A percentile compares a stretch with the other conserved stretches of the same genome.
Evolutionary conservation across 345 rosid species (phyloP).

Genomic region (Salix koriyanagi): DNA sequence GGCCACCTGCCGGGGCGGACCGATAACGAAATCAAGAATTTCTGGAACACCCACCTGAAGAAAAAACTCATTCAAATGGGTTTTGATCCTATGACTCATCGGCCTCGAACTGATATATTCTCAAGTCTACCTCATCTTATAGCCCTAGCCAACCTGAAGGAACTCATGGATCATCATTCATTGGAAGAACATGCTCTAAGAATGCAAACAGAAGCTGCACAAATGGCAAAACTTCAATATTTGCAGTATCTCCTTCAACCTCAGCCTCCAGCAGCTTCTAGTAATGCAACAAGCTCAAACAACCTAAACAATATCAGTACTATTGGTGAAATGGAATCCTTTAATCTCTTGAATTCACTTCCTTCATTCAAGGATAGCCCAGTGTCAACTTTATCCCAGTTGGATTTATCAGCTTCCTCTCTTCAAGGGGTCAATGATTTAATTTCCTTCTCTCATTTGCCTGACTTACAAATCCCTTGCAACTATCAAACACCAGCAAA

Average conservation of each 20-base stretch:
- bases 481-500: conserved; percentile 23
- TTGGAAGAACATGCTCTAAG: conserved; percentile 48
- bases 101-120: conserved; percentile 33
- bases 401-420: conserved; percentile 12
- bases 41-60: conserved; percentile 33
- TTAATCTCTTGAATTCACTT: conserved; percentile 35
- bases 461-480: conserved; percentile 41
- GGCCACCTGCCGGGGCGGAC: conserved; percentile 23
- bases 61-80: conserved; percentile 31
- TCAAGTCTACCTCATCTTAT: conserved; percentile 52
- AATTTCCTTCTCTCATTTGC: conserved; percentile 45
- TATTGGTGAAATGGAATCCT: conserved; percentile 34
- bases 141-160: conserved; percentile 57
- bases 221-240: conserved; percentile 44
- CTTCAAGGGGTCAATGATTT: conserved; percentile 28
- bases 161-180: conserved; percentile 42
- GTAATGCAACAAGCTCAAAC: conserved; percentile 12
- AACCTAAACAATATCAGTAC: background rate
- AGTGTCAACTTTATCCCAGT: conserved; percentile 10
- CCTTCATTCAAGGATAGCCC: conserved; percentile 25
- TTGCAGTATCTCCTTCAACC: conserved; percentile 51
- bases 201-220: conserved; percentile 45
- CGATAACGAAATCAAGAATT: conserved; percentile 30
- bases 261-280: conserved; percentile 12
- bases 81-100: conserved; percentile 31